Conservation (phyloP, 2,329 filamentous ascomycete genomes). For the Sclerotinia borealis region DNA sequence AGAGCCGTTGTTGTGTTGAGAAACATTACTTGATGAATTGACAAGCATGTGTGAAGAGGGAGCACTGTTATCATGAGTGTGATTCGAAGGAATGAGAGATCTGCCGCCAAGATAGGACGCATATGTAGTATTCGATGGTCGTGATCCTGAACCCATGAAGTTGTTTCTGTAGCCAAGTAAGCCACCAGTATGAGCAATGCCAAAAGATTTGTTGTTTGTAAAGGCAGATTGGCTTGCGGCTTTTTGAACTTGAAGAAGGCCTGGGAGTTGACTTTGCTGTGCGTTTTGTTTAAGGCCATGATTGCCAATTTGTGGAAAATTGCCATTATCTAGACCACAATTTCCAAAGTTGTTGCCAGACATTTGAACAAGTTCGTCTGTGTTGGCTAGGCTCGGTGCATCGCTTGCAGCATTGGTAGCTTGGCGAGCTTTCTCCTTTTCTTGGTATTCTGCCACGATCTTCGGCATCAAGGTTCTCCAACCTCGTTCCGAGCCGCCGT, state of each 20-base stretch:
- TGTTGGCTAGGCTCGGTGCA: neutral
- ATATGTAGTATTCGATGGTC: neutral
- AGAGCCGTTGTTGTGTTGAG: neutral
- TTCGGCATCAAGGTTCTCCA: constrained; percentile 31
- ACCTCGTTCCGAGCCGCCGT: constrained; percentile 29
- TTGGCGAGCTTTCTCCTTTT: neutral
- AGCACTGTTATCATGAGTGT: neutral
- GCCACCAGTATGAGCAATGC: neutral
- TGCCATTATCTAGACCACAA: neutral
- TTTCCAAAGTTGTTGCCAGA: neutral
- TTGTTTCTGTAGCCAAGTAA: neutral
- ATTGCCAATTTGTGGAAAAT: neutral
- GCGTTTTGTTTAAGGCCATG: neutral
- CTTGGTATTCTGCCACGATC: constrained; percentile 26
- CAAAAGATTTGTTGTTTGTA: neutral
- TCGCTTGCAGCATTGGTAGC: neutral
- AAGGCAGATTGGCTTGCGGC: neutral
- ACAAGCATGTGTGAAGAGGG: neutral
- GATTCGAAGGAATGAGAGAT: neutral
- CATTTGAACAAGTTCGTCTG: neutral
- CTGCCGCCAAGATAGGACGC: neutral
- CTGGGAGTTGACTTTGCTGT: neutral
- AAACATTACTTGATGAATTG: neutral
- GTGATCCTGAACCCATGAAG: neutral
- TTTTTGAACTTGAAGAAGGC: neutral